Evolutionary conservation across 164 flowering plant genomes (phyloP), one percentile per base, ranked within the genome.

Genomic region (Chimonanthus salicifolius): DNA sequence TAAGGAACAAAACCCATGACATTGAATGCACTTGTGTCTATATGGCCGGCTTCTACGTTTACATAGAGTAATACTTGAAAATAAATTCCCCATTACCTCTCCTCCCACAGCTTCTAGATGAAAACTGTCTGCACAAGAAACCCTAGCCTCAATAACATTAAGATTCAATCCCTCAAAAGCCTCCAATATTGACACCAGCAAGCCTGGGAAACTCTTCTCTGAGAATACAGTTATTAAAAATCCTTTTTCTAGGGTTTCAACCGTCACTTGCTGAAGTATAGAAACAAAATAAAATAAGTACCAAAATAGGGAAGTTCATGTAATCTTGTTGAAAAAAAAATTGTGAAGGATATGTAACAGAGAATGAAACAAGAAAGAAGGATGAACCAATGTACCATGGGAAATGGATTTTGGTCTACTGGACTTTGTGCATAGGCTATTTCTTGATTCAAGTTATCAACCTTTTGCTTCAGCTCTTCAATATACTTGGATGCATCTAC

Each of bases 401-500:
- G 85, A 64, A 81, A 75, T 47, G 76, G 71, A 71, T 77, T 73
- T 70, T 77, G 79, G 18, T 65, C 74, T 21, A 60, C 21, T 16
- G 89, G 74, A 47, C 45, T 64, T 67, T 72, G 80, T 48, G 83
- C 72, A 21, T 79, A 51, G 43, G 83, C 76, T 44, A 89, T 83
- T 47, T 94, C 94, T 80, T 83, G 85, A 76, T 91, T 90, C 67
- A 91, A 74, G 49, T 71, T 85, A 66, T 94, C 92, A 3, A 94
- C 94, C 76, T 92, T 94, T 49, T 84, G 80, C 74, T 92, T 94
- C 69, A 94, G 78, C 67, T 90, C 92, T 78, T 83, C 79, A 15
- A 94, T 94, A 54, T 92, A 92, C 80, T 87, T 90, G 43, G 97
- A 84, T 66, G 98, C 98, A 68, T 94, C 97, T 1, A 84, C 75